Base-by-base conservation (phyloP, 371 early-diverging fungal genomes). In the Aphelidium insulamus region DNA sequence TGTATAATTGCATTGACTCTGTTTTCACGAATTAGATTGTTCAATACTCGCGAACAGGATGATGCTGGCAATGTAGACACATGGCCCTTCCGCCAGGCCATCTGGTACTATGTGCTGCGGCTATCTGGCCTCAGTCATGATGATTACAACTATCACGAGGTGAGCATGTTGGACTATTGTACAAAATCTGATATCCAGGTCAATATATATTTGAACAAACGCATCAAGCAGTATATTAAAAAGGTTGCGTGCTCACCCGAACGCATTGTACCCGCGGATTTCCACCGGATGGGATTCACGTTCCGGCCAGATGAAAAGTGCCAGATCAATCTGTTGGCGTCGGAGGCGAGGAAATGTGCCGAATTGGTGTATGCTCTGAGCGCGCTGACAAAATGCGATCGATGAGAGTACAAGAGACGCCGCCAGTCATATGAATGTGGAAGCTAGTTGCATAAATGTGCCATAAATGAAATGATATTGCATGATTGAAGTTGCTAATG, bases 271-370 rank as follows among this genome's bases (percentile, higher is more conserved):
- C 44, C 37, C 28, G 45, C 44, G 18, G 70, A 70, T 35, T 70
- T 63, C 57, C 54, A 48, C 24, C 57, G 59, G 35, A 54, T 66
- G 49, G 69, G 63, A 11, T 49, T 69, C 29, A 51, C 53, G 19
- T 46, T 72, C 17, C 54, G 71, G 17, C 57, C 65, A 2, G 71
- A 72, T 41, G 72, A 72, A 39, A 69, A 70, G 38, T 67, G 68
- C 37, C 72, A 70, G 40, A 51, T 72, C 22, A 67, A 66, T 36
- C 37, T 72, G 20, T 44, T 72, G 28, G 54, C 64, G 21, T 53
- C 59, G 22, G 67, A 69, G 34, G 69, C 72, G 3, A 48, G 59
- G 29, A 68, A 69, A 37, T 62, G 65, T 34, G 64, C 66, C 1
- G 46, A 64, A 15, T 40, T 72, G n/a, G 53, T 68, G 34, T 69